Percentiles rank a stretch among this genome's conserved stretches.
Evolutionary conservation across 305 asterid genomes (phyloP).

Genomic region (Euphrasia arctica): DNA sequence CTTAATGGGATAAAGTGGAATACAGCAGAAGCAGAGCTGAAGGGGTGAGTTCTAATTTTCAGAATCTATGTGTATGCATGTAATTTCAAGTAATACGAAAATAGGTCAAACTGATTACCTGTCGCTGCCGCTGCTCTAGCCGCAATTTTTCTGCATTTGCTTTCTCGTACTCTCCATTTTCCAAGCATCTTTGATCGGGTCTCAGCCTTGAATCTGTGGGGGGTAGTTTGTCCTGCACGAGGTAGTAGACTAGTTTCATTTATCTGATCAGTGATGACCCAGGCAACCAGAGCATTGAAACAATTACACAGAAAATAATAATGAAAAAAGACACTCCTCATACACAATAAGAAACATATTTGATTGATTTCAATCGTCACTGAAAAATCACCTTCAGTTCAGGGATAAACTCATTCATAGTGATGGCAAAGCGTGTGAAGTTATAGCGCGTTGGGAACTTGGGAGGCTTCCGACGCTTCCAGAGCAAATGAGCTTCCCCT

Average conservation of each 20-base stretch:
- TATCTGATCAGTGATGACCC: background rate
- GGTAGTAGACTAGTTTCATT: slow-evolving; percentile 5
- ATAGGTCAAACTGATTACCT: slow-evolving; percentile 46
- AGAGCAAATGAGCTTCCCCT: slow-evolving; percentile 67
- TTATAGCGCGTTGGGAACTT: slow-evolving; percentile 75
- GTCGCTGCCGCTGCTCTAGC: slow-evolving; percentile 90
- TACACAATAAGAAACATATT: background rate
- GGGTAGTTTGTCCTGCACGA: slow-evolving; percentile 80
- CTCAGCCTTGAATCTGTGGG: slow-evolving; percentile 97
- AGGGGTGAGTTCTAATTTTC: background rate
- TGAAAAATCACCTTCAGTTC: slow-evolving; percentile 55
- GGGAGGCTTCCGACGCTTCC: slow-evolving; percentile 81
- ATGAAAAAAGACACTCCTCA: background rate
- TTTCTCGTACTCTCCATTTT: slow-evolving; percentile 83
- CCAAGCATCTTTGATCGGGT: slow-evolving; percentile 97
- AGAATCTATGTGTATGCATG: slow-evolving; percentile 3
- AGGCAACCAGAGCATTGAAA: background rate
- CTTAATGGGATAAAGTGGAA: background rate
- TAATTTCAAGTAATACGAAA: slow-evolving; percentile 7
- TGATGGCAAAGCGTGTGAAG: slow-evolving; percentile 82
- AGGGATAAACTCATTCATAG: slow-evolving; percentile 77
- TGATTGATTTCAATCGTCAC: background rate
- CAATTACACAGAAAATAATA: background rate
- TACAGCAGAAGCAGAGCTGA: background rate
- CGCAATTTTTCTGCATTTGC: slow-evolving; percentile 86